These are phyloP conservation scores for Talaromyces sp. DNA, from an alignment of 2,329 filamentous ascomycete genomes.

Conservation along the genomic window DNA sequence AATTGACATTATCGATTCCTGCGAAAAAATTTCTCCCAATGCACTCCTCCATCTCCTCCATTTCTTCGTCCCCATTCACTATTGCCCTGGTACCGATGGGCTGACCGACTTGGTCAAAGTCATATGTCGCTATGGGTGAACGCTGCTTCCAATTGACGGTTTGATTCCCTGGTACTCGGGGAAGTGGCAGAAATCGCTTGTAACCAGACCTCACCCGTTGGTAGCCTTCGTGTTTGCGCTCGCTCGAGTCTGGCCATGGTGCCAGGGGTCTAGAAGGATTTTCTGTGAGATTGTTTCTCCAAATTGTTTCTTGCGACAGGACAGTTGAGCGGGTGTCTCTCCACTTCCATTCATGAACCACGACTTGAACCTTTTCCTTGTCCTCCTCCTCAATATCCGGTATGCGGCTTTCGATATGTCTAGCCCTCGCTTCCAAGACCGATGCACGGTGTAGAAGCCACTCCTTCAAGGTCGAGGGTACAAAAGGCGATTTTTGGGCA, in stretches of 20 bases:
- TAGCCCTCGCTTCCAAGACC: neutral
- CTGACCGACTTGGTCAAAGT: constrained; percentile 19
- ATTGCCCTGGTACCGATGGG: constrained; percentile 5
- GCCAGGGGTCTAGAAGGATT: constrained; percentile 14
- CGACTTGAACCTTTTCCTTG: constrained; percentile 6
- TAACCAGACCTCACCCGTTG: constrained; percentile 23
- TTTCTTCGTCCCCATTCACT: constrained; percentile 11
- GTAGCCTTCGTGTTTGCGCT: constrained; percentile 27
- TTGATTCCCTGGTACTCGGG: constrained; percentile 24
- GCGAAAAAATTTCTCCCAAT: constrained; percentile 13
- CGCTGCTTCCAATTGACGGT: constrained; percentile 28
- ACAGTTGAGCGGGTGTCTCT: constrained; percentile 19
- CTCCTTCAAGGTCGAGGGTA: neutral
- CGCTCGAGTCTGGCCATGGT: constrained; percentile 24
- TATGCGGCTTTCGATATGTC: constrained; percentile 5
- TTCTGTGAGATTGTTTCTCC: constrained; percentile 14
- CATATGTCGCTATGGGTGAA: constrained; percentile 13
- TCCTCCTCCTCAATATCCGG: constrained; percentile 8
- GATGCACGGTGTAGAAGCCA: constrained; percentile 7
- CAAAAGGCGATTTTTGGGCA: constrained; percentile 20
- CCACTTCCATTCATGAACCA: constrained; percentile 18
- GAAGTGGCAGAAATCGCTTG: constrained; percentile 24
- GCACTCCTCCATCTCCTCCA: constrained; percentile 11
- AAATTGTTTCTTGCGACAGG: constrained; percentile 22
- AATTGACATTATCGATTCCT: constrained; percentile 12